Evolutionary conservation across 805 yeast species (phyloP).

Genomic region (Lipomyces chichibuensis): DNA sequence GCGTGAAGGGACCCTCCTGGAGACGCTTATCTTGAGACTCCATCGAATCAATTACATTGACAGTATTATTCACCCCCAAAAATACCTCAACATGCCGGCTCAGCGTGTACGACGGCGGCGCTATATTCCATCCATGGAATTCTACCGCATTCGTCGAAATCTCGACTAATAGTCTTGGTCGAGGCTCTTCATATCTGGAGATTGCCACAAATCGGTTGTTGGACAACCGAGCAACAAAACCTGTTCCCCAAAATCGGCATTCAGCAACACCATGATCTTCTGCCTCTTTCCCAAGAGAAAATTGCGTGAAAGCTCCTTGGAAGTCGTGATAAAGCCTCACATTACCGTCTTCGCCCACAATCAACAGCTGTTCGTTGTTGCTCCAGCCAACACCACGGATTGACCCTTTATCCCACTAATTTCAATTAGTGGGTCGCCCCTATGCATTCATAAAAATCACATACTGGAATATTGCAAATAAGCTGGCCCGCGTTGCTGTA

Average conservation of each 20-base stretch:
- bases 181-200: slow-evolving; percentile 48
- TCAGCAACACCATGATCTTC: slow-evolving; percentile 45
- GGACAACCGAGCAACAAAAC: slow-evolving; percentile 51
- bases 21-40: slow-evolving; percentile 48
- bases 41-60: slow-evolving; percentile 37
- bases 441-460: slow-evolving; percentile 7
- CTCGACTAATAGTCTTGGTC: slow-evolving; percentile 35
- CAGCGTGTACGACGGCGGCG: slow-evolving; percentile 39
- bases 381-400: slow-evolving; percentile 61
- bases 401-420: slow-evolving; percentile 51
- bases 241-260: slow-evolving; percentile 48
- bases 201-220: slow-evolving; percentile 51
- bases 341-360: slow-evolving; percentile 57
- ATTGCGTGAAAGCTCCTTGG: slow-evolving; percentile 66
- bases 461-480: slow-evolving; percentile 35
- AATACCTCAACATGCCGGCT: slow-evolving; percentile 42
- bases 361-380: slow-evolving; percentile 56
- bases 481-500: slow-evolving; percentile 43
- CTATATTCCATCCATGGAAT: slow-evolving; percentile 42
- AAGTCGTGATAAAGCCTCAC: slow-evolving; percentile 66
- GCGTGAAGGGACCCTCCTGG: slow-evolving; percentile 55
- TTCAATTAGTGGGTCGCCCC: slow-evolving; percentile 11
- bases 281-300: slow-evolving; percentile 46
- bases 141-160: slow-evolving; percentile 17
- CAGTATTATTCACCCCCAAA: slow-evolving; percentile 36